Evolutionary conservation across 2,329 filamentous ascomycete species (phyloP).

Genomic region (Whalleya microplaca): DNA sequence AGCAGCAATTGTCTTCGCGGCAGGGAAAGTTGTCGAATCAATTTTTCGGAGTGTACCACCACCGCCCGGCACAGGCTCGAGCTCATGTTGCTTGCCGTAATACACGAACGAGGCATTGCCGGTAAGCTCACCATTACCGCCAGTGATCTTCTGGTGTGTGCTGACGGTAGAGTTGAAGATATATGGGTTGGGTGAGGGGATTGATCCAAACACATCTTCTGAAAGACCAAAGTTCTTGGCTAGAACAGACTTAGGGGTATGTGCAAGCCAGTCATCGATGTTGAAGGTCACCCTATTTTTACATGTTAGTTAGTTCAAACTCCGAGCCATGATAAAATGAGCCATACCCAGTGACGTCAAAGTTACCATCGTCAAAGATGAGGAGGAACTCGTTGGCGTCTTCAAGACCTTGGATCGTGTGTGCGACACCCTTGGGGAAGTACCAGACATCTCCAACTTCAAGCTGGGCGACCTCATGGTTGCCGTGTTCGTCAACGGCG

Average conservation of each 20-base stretch:
- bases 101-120: conserved; percentile 67
- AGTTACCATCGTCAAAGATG: conserved; percentile 69
- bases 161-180: conserved; percentile 61
- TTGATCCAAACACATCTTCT: conserved; percentile 59
- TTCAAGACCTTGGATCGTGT: conserved; percentile 66
- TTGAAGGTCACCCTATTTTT: conserved; percentile 69
- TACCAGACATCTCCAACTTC: conserved; percentile 70
- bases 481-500: conserved; percentile 64
- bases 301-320: neutral
- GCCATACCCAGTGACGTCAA: conserved; percentile 61
- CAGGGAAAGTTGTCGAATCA: conserved; percentile 69
- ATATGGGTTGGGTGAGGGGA: conserved; percentile 63
- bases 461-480: conserved; percentile 57
- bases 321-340: neutral
- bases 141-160: conserved; percentile 47
- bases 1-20: conserved; percentile 67
- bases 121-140: conserved; percentile 50
- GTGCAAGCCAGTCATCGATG: conserved; percentile 70
- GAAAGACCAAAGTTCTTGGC: conserved; percentile 72
- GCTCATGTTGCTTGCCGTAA: conserved; percentile 57
- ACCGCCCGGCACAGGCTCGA: conserved; percentile 61
- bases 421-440: conserved; percentile 67
- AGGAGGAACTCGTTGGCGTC: conserved; percentile 71
- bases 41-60: conserved; percentile 67
- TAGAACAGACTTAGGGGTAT: conserved; percentile 65